Conservation (phyloP, 768 basidiomycete species). For the Rhodosporidiobolus odoratus region DNA sequence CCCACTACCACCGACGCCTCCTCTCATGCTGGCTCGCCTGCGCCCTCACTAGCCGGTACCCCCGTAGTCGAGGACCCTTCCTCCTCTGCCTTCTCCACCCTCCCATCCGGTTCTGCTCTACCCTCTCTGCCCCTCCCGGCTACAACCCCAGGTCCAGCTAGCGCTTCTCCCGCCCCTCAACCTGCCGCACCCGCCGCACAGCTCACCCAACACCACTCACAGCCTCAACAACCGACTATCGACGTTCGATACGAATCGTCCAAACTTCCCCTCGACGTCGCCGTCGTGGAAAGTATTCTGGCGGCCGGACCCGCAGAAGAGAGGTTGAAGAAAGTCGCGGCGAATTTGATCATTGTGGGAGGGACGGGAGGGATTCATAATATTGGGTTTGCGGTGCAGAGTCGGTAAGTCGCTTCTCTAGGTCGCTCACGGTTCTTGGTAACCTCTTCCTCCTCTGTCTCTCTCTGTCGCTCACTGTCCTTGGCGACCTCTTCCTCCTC, state of each 20-base stretch:
- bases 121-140: not conserved
- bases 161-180: not conserved
- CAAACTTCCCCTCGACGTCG: constrained; percentile 85
- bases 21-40: not conserved
- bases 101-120: not conserved
- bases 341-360: constrained; percentile 80
- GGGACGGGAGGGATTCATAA: constrained; percentile 75
- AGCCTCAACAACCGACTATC: constrained; percentile 27
- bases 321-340: constrained; percentile 79
- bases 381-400: constrained; percentile 77
- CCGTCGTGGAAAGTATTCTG: constrained; percentile 85
- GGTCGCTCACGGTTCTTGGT: not conserved
- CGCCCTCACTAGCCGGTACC: not conserved
- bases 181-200: not conserved
- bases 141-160: not conserved
- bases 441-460: not conserved
- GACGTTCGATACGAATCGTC: constrained; percentile 79
- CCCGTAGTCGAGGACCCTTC: not conserved
- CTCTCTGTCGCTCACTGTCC: not conserved
- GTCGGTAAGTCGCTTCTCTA: constrained; percentile 57
- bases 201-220: not conserved
- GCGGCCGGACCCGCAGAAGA: constrained; percentile 74
- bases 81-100: not conserved
- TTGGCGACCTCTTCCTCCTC: not conserved
- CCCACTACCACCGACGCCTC: not conserved